A percentile compares a stretch with the other conserved stretches of the same genome.
Evolutionary conservation across 306 rosid genomes (phyloP).

Genomic region (Phaseolus lunatus): DNA sequence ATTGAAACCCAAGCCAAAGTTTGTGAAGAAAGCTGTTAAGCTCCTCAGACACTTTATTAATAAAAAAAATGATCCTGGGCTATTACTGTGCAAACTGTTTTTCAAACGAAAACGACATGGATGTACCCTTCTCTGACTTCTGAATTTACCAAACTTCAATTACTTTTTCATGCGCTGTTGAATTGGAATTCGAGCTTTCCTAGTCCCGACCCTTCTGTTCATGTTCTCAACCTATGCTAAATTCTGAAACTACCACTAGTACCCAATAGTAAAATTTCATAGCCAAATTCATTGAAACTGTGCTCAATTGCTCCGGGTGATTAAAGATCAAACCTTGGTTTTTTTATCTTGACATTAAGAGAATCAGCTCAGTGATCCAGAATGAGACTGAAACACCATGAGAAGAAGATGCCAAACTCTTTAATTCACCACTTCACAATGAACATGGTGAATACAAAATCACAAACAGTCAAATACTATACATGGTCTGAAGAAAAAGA

Average conservation of each 20-base stretch:
- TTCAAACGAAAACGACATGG: slow-evolving; percentile 46
- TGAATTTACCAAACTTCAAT: slow-evolving; percentile 28
- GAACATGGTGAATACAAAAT: background rate
- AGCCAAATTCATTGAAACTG: slow-evolving; percentile 43
- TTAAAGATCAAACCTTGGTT: slow-evolving; percentile 49
- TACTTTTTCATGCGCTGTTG: slow-evolving; percentile 57
- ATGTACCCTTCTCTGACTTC: slow-evolving; percentile 37
- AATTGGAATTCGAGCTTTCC: slow-evolving; percentile 54
- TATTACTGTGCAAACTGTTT: slow-evolving; percentile 57
- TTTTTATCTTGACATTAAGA: slow-evolving; percentile 36
- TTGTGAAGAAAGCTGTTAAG: slow-evolving; percentile 37
- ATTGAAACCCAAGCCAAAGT: slow-evolving; percentile 41
- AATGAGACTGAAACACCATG: slow-evolving; percentile 30
- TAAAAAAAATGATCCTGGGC: slow-evolving; percentile 35
- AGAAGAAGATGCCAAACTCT: slow-evolving; percentile 3
- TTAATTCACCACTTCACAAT: background rate
- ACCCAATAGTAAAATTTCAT: slow-evolving; percentile 36
- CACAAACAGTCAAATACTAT: slow-evolving; percentile 3
- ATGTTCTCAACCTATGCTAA: slow-evolving; percentile 48
- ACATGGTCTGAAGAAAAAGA: background rate
- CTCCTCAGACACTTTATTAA: slow-evolving; percentile 34
- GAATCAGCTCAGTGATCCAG: slow-evolving; percentile 47
- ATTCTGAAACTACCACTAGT: slow-evolving; percentile 51
- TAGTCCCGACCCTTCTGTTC: slow-evolving; percentile 58
- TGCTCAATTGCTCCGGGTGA: slow-evolving; percentile 31